phyloP scores from a whole-genome alignment of 179 eudicot species.

The Sideroxylon spinosum region DNA sequence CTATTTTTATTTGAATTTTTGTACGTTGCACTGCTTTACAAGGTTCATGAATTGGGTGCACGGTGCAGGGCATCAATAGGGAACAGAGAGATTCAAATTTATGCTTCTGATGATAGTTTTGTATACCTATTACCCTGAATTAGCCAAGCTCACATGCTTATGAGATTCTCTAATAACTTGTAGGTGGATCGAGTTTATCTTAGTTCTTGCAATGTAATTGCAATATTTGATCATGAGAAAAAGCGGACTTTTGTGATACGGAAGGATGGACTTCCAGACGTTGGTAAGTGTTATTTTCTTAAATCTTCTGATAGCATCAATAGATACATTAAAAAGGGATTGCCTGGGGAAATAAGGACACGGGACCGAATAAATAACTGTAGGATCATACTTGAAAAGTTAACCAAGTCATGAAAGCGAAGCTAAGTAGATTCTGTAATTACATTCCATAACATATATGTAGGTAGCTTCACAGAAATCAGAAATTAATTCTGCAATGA shows the following conservation, averaged over 20 bases:
- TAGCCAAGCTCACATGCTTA: constrained; percentile 7
- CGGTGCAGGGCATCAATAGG: background rate
- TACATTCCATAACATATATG: background rate
- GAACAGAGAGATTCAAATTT: background rate
- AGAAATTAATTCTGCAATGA: background rate
- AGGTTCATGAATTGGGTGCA: background rate
- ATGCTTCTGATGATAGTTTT: background rate
- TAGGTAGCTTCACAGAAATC: background rate
- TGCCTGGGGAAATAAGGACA: background rate
- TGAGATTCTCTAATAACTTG: background rate
- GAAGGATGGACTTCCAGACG: constrained; percentile 90
- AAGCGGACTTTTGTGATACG: constrained; percentile 63
- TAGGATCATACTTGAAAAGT: background rate
- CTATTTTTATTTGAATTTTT: background rate
- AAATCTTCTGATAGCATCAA: too few species aligned
- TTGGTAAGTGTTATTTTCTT: constrained; percentile 40
- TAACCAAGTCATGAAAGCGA: too few species aligned
- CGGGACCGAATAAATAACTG: background rate
- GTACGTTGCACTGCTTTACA: background rate
- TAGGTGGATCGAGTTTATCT: constrained; percentile 74
- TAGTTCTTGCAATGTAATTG: constrained; percentile 55
- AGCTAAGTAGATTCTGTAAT: background rate
- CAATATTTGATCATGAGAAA: constrained; percentile 76
- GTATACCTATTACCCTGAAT: background rate
- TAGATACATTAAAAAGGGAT: too few species aligned